Base-by-base conservation (phyloP, 2,329 filamentous ascomycete species). In the Sporothrix mexicana region DNA sequence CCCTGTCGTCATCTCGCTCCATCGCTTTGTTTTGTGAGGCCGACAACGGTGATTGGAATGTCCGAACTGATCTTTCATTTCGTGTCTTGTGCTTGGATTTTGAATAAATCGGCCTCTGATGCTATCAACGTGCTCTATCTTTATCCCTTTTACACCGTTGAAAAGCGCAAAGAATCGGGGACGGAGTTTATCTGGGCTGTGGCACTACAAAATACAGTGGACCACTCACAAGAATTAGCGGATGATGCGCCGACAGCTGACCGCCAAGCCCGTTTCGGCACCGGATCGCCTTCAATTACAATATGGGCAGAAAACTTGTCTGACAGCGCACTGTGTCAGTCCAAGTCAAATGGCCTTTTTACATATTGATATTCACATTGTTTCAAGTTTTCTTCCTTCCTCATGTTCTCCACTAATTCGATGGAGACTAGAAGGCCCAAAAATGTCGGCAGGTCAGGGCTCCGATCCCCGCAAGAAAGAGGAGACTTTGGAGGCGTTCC, bases 131-230 rank as follows among this genome's bases (percentile, higher is more conserved):
- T 36, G 30, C 30, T 36, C 30, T 36, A 36, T 36, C 30, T 36
- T 36, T 23, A 25, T 45, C 10, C 47, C 17, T 7, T 12, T 64
- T 64, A 17, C n/a, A 45, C 43, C 41, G 41, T 66, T 5, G 23
- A 66, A 66, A 47, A 25, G 10, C 61, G 43, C 41, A n/a, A 47
- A 12, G 41, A 43, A 25, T 47, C 61, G 61, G 61, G 43, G 61
- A 25, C 61, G 41, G 61, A 66, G 61, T 66, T 66, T 66, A 66
- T 66, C 61, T 66, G 5, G 43, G n/a, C 61, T 66, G 5, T 62
- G n/a, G 51, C 30, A 36, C 25, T 25, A 13, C 8, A 15, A 23
- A 47, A 66, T 66, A 20, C n/a, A 41, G 30, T 43, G 25, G 41
- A 10, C 49, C 30, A 53, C 51, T 53, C 10, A 10, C 15, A 20